Percentiles rank a stretch among this genome's conserved stretches.
phyloP scores from a whole-genome alignment of 78 protist species.

The Protostelium mycophagum region DNA sequence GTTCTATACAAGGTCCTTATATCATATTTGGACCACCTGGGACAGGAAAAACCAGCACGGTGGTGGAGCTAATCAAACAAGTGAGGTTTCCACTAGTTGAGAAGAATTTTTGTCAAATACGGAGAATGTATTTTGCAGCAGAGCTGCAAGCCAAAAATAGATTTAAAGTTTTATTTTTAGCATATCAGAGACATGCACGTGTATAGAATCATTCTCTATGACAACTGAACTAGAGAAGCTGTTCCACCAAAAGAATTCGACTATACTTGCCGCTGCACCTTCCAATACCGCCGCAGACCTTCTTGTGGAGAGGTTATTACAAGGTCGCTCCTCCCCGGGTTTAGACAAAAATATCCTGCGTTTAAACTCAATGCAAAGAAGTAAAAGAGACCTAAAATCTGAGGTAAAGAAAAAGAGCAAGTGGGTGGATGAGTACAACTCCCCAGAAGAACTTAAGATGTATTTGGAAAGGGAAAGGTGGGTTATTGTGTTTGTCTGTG shows the following conservation, averaged over 20 bases:
- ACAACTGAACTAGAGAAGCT: neutral
- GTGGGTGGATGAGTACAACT: neutral
- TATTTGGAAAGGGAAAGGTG: neutral
- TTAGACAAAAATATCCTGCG: neutral
- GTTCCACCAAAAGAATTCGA: neutral
- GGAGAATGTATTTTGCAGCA: too few relatives aligned
- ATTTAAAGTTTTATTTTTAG: too few relatives aligned
- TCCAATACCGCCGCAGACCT: constrained; percentile 7
- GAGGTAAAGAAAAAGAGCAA: too few relatives aligned
- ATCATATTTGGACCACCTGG: constrained; percentile 8
- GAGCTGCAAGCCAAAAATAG: too few relatives aligned
- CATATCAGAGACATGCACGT: too few relatives aligned
- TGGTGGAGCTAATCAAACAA: constrained; percentile 5
- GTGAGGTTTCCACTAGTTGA: neutral
- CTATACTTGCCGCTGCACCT: constrained; percentile 4
- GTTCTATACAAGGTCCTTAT: neutral
- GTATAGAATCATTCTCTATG: too few relatives aligned
- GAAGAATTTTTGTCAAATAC: neutral
- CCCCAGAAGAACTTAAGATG: neutral
- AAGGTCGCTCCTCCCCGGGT: neutral
- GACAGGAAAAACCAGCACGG: constrained; percentile 5
- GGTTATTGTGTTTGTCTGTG: too few relatives aligned
- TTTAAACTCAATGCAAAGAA: neutral
- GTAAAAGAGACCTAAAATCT: neutral
- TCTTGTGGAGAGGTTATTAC: neutral